These are phyloP conservation scores for Arabidopsis lyrata DNA, from an alignment of 441 rosid species.

Conservation along the genomic window DNA sequence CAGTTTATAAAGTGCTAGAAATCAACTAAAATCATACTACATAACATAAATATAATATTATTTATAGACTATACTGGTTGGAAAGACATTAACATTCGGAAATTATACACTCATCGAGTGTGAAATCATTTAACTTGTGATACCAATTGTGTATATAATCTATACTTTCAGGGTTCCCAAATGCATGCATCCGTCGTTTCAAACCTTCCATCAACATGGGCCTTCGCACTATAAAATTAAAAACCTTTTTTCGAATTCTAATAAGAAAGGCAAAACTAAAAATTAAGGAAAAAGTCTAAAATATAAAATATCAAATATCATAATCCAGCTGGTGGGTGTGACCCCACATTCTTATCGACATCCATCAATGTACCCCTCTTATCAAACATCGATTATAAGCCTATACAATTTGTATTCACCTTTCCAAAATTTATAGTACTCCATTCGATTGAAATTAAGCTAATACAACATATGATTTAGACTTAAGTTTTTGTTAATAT, in stretches of 20 bases:
- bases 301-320: constrained; percentile 27
- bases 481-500: not conserved
- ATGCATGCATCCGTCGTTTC: constrained; percentile 50
- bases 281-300: constrained; percentile 12
- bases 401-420: constrained; percentile 6
- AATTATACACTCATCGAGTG: constrained; percentile 10
- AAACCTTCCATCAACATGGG: constrained; percentile 49
- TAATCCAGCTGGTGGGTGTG: constrained; percentile 45
- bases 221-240: constrained; percentile 34
- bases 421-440: not conserved
- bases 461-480: constrained; percentile 1
- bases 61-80: not conserved
- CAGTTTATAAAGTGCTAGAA: not conserved
- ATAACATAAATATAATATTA: not conserved
- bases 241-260: not conserved
- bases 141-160: constrained; percentile 19
- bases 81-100: not conserved
- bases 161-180: constrained; percentile 38
- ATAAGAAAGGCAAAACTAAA: constrained; percentile 11
- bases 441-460: not conserved
- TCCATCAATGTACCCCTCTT: constrained; percentile 48
- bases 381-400: constrained; percentile 46
- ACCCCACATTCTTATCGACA: constrained; percentile 48
- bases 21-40: not conserved
- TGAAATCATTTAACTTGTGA: not conserved